These are phyloP conservation scores for Pyrenopolyporus hunteri DNA, from an alignment of 495 filamentous ascomycete genomes.

Conservation along the genomic window DNA sequence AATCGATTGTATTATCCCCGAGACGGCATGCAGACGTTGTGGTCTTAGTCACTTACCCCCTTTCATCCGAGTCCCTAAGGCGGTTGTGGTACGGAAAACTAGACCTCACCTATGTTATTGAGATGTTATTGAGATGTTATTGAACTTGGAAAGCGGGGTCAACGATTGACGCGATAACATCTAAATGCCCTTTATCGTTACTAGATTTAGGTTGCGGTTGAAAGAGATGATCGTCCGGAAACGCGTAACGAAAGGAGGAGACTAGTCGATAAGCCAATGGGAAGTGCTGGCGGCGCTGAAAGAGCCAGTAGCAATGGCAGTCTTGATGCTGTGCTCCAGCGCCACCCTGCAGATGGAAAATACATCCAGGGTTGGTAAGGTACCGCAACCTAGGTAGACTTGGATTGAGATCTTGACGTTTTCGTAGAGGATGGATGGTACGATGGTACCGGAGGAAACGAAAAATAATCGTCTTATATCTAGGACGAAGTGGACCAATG, in stretches of 20 bases:
- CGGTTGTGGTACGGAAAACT: neutral
- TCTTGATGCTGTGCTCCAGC: conserved; percentile 10
- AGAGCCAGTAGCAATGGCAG: neutral
- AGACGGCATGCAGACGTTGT: conserved; percentile 1
- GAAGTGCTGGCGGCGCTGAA: neutral
- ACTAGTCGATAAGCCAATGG: neutral
- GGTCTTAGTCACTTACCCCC: neutral
- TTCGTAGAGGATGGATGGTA: neutral
- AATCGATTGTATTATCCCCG: neutral
- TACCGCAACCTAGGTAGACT: conserved; percentile 24
- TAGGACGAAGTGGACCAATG: neutral
- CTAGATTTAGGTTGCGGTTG: neutral
- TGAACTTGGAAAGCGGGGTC: neutral
- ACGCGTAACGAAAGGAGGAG: conserved; percentile 13
- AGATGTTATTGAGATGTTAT: neutral
- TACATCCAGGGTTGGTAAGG: conserved; percentile 19
- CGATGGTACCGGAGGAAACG: conserved; percentile 5
- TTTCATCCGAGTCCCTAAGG: neutral
- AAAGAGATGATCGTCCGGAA: neutral
- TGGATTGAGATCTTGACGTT: conserved; percentile 1
- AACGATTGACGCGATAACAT: neutral
- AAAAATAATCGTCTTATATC: conserved; percentile 1
- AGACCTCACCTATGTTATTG: neutral
- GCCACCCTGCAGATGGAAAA: conserved; percentile 1
- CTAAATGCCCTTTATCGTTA: neutral